phyloP scores from a whole-genome alignment of 202 grass and related monocot species.

The Schoenoplectus triqueter region DNA sequence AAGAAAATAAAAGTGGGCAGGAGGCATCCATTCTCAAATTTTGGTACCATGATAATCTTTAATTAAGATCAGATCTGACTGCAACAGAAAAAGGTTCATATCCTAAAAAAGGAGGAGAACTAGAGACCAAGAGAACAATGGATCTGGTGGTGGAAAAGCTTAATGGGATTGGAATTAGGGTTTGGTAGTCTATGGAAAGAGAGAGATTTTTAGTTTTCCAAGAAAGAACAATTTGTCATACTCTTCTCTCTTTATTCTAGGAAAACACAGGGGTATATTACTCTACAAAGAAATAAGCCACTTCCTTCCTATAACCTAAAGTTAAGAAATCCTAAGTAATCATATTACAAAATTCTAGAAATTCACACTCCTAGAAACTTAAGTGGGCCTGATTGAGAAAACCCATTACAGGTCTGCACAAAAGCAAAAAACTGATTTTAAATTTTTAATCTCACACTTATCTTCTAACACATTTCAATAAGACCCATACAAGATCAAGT shows the following conservation, averaged over 20 bases:
- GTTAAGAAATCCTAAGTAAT: background rate
- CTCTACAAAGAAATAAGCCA: conserved; percentile 6
- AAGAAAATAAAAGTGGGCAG: background rate
- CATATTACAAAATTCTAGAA: background rate
- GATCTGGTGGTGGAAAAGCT: background rate
- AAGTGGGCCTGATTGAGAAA: background rate
- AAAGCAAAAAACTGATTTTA: background rate
- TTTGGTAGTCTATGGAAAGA: background rate
- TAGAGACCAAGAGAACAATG: background rate
- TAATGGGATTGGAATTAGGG: background rate
- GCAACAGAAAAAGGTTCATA: background rate
- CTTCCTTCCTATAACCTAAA: background rate
- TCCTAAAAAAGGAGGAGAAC: background rate
- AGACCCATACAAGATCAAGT: background rate
- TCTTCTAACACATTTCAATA: background rate
- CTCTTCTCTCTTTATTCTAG: background rate
- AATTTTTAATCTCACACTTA: background rate
- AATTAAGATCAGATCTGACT: conserved; percentile 12
- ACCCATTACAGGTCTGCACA: background rate
- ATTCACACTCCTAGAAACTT: background rate
- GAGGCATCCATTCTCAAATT: conserved; percentile 13
- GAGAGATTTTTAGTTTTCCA: background rate
- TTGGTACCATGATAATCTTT: conserved; percentile 5
- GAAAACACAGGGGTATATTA: conserved; percentile 16
- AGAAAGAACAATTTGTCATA: background rate